Evolutionary conservation across 148 eudicot genomes (phyloP).

Genomic region (Chenopodium berlandieri): DNA sequence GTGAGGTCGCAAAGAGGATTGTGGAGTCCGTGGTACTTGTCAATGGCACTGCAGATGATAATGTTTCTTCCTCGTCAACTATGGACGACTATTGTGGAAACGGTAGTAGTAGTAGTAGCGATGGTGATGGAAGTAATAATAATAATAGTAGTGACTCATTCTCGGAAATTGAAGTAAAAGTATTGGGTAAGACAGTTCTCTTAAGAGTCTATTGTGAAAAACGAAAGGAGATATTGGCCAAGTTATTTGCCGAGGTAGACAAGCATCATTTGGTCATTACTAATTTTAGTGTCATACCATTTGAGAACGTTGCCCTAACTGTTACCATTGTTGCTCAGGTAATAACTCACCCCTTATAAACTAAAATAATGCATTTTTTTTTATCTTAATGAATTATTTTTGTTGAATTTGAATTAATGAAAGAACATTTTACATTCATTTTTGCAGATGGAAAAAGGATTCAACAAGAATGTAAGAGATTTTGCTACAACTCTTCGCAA

Average conservation of each 20-base stretch:
- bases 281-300: not conserved
- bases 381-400: too few relatives aligned
- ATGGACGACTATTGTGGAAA: not conserved
- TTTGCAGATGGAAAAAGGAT: not conserved
- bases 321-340: not conserved
- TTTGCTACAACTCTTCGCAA: not conserved
- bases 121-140: not conserved
- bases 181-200: not conserved
- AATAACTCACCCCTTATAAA: not conserved
- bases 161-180: not conserved
- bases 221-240: not conserved
- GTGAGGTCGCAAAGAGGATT: not conserved
- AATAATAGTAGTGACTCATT: not conserved
- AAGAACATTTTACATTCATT: too few relatives aligned
- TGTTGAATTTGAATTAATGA: too few relatives aligned
- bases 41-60: not conserved
- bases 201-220: not conserved
- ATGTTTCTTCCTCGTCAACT: not conserved
- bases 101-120: not conserved
- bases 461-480: not conserved
- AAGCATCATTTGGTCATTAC: not conserved
- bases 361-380: too few relatives aligned
- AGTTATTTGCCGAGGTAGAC: not conserved
- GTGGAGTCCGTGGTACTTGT: constrained; percentile 6
- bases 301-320: not conserved